Evolutionary conservation across 2,329 filamentous ascomycete species (phyloP), one percentile per base, ranked within the genome.

Genomic region (Xylariaceae sp.): DNA sequence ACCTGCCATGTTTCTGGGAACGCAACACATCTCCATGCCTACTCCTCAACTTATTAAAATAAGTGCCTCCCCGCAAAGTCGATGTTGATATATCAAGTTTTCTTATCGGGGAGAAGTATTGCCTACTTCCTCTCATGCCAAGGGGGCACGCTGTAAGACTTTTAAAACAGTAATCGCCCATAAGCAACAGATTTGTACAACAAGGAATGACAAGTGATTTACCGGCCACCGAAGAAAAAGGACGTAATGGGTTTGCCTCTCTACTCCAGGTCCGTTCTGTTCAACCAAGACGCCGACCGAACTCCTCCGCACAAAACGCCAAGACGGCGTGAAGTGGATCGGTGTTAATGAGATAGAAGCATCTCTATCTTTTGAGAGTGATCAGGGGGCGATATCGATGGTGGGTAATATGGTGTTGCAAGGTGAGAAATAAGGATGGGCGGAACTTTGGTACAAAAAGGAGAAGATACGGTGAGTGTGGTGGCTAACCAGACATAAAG

Each of bases 241-340:
- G 56, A 51, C 44, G 46, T 48, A 54, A 53, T 52, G 48, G 43
- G 48, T 53, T 51, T 58, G 48, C 31, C 57, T 54, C 59, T 59
- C 47, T 55, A 58, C 54, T 60, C 62, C 53, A 57, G 57, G 53
- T 56, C 55, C 50, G 44, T 54, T 38, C 52, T 64, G 56, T 62
- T 61, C 60, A 63, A 63, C 60, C 61, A 38, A 45, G 60, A 64
- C 61, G 61, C 63, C 61, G 51, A 47, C 48, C 45, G 41, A 50
- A 51, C 41, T 55, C 45, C 53, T 50, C 54, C 45, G 56, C 58
- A 48, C 52, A 33, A 57, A 45, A 58, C 36, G 42, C 50, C 43
- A 48, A 31, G 36, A 31, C 43, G 47, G 11, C 17, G 36, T 47
- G 18, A 19, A 14, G 12, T 38, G n/a, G n/a, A 34, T 33, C 17